Evolutionary conservation across 495 filamentous ascomycete species (phyloP), one percentile per base, ranked within the genome.

Genomic region (Penicillium coprophilum): DNA sequence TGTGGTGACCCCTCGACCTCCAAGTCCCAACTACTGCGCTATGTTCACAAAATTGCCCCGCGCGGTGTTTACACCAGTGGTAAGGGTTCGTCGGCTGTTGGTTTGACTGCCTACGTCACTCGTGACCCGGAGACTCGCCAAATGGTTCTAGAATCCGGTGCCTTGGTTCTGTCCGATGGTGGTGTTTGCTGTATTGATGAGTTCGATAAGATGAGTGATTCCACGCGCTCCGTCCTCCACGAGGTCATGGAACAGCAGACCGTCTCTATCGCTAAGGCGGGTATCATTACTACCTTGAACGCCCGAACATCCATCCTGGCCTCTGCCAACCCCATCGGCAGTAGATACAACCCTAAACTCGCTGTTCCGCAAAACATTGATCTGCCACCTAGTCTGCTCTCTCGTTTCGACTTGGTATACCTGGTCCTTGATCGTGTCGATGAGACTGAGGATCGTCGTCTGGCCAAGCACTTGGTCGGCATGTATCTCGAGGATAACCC

Each of bases 231-330:
- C 4, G 94, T 97, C 10, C 81, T 98, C 32, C 94, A 98, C 80
- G 94, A 98, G 85, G 94, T 98, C 17, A 98, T 98, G 94, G 94
- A 98, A 68, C 94, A 98, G 72, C 94, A 98, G 77, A 98, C 94
- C 1, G 93, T 98, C 12, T 97, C 95, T 1, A 95, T 98, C 56
- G 94, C 94, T 56, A 98, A 98, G 78, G 94, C 94, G 1, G 94
- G 94, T 64, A 98, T 98, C 74, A 98, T 98, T 73, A 98, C 94
- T 3, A 97, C 94, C 1, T 79, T 98, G 57, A 98, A 98, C 66
- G 94, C 94, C 41, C 82, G 94, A 55, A 96, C 94, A 2, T 91
- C 86, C 53, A 96, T 98, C 62, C 81, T 98, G 24, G 94, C 94
- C 11, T 97, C 92, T 11, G 94, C 94, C 66, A 98, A 98, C 71